A percentile compares a stretch with the other conserved stretches of the same genome.
phyloP scores from a whole-genome alignment of 2,329 filamentous ascomycete species.

The Cryphonectria naterciae region DNA sequence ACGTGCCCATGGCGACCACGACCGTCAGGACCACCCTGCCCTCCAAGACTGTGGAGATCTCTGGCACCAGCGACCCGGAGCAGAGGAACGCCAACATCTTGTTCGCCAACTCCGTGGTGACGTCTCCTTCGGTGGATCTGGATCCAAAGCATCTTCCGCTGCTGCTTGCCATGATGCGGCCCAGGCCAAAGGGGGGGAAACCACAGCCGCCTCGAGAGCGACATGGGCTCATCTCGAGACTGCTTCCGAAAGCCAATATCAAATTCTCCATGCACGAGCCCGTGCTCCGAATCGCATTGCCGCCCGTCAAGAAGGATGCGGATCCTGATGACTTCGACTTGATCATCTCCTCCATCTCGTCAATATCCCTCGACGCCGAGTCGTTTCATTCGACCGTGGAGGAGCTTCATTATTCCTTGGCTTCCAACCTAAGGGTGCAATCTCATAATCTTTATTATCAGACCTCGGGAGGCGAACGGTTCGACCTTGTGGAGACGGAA shows the following conservation, averaged over 20 bases:
- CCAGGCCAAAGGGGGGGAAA: constrained; percentile 49
- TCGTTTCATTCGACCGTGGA: constrained; percentile 90
- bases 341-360: constrained; percentile 93
- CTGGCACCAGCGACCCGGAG: constrained; percentile 70
- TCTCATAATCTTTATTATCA: constrained; percentile 95
- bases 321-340: constrained; percentile 87
- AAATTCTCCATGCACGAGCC: constrained; percentile 98
- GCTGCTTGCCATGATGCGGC: constrained; percentile 74
- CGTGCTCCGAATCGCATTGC: constrained; percentile 85
- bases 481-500: constrained; percentile 87
- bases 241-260: constrained; percentile 90
- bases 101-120: constrained; percentile 94
- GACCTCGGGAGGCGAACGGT: constrained; percentile 78
- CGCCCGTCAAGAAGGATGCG: constrained; percentile 68
- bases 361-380: constrained; percentile 88
- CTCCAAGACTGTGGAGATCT: constrained; percentile 87
- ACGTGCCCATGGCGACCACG: constrained; percentile 96
- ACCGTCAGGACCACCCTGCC: constrained; percentile 92
- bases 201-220: constrained; percentile 48
- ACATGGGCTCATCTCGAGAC: constrained; percentile 79
- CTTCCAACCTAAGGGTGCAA: constrained; percentile 79
- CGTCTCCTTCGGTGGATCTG: constrained; percentile 91
- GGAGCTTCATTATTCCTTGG: constrained; percentile 84
- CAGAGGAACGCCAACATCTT: constrained; percentile 95
- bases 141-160: constrained; percentile 90